phyloP scores from a whole-genome alignment of 768 basidiomycete species.

The Pisolithus orientalis region DNA sequence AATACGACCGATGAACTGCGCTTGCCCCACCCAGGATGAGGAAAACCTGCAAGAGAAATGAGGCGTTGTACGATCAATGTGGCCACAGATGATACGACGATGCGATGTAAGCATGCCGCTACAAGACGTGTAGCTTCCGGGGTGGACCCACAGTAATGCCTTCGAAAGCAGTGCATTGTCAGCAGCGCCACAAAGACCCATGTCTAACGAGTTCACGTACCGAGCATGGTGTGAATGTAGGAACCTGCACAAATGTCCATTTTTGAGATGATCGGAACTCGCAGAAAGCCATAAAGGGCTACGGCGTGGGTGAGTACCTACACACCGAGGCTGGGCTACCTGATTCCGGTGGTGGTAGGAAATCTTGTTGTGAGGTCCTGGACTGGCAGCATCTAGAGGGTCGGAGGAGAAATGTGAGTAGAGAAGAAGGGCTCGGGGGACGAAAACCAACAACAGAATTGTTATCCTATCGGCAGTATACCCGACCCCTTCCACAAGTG shows the following conservation, averaged over 20 bases:
- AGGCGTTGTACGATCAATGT: slow-evolving; percentile 77
- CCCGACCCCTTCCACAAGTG: slow-evolving; percentile 13
- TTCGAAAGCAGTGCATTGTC: slow-evolving; percentile 13
- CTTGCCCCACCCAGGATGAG: slow-evolving; percentile 72
- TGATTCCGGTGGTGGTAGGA: slow-evolving; percentile 48
- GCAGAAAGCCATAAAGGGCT: slow-evolving; percentile 60
- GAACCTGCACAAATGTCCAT: slow-evolving; percentile 65
- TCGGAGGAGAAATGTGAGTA: not conserved
- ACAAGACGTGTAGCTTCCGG: not conserved
- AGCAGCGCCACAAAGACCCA: slow-evolving; percentile 6
- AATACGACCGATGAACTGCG: slow-evolving; percentile 81
- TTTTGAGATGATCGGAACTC: slow-evolving; percentile 36
- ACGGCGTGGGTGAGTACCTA: slow-evolving; percentile 66
- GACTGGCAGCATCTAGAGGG: slow-evolving; percentile 7
- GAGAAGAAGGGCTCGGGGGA: slow-evolving; percentile 7
- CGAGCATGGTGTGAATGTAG: slow-evolving; percentile 85
- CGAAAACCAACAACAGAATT: slow-evolving; percentile 13
- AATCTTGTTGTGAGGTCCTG: slow-evolving; percentile 23
- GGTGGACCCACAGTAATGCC: slow-evolving; percentile 45
- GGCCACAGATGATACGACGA: slow-evolving; percentile 65
- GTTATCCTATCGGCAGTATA: slow-evolving; percentile 22
- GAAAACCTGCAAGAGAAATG: slow-evolving; percentile 61
- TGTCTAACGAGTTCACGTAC: slow-evolving; percentile 31
- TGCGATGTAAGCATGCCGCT: slow-evolving; percentile 1
- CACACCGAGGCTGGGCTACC: slow-evolving; percentile 74